These are phyloP conservation scores for Aspergillus cristatus DNA, from an alignment of 495 filamentous ascomycete species.

Conservation along the genomic window DNA sequence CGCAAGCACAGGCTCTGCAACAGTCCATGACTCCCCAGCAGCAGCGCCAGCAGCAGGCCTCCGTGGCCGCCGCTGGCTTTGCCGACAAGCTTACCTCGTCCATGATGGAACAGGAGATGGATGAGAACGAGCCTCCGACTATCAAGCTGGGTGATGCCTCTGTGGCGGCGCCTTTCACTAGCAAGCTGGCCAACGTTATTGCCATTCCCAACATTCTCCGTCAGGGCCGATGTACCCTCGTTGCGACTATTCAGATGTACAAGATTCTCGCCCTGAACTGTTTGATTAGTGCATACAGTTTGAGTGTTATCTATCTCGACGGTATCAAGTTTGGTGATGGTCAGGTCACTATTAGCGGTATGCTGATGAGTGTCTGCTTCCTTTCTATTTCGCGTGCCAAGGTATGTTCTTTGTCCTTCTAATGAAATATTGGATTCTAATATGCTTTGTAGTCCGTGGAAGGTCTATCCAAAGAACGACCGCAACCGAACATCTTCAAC, in stretches of 20 bases:
- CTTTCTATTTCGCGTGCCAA: slow-evolving; percentile 90
- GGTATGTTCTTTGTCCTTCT: slow-evolving; percentile 34
- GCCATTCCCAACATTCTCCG: slow-evolving; percentile 98
- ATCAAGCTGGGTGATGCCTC: slow-evolving; percentile 98
- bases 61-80: slow-evolving; percentile 62
- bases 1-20: slow-evolving; percentile 60
- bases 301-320: slow-evolving; percentile 92
- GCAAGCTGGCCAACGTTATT: slow-evolving; percentile 93
- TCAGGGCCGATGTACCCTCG: slow-evolving; percentile 92
- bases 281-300: slow-evolving; percentile 94
- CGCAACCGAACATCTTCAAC: slow-evolving; percentile 98
- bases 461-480: slow-evolving; percentile 89
- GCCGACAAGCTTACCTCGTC: slow-evolving; percentile 79
- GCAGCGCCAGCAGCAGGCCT: slow-evolving; percentile 52
- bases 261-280: slow-evolving; percentile 99
- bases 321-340: slow-evolving; percentile 99
- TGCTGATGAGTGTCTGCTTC: slow-evolving; percentile 99
- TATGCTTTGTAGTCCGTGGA: slow-evolving; percentile 62
- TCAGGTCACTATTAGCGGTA: slow-evolving; percentile 96
- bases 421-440: neutral
- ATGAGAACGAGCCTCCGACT: slow-evolving; percentile 84
- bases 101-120: slow-evolving; percentile 86
- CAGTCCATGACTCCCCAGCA: slow-evolving; percentile 48
- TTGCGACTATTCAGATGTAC: slow-evolving; percentile 99
- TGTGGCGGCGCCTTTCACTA: slow-evolving; percentile 93